phyloP scores from a whole-genome alignment of 495 filamentous ascomycete genomes.

The Sordaria brevicollis region DNA sequence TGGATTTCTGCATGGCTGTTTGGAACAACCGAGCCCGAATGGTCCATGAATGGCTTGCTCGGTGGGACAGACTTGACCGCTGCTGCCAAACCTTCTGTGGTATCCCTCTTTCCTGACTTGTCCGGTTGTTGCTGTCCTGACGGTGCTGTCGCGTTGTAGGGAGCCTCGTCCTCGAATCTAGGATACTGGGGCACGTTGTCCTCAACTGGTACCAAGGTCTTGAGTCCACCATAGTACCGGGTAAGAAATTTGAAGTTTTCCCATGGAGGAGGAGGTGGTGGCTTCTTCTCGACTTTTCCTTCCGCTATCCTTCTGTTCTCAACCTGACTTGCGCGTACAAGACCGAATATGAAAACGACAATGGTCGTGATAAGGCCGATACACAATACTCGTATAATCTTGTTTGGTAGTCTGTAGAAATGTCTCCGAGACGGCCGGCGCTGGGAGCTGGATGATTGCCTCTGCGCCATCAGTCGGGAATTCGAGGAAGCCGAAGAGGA shows the following conservation, averaged over 20 bases:
- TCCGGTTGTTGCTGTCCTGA: conserved; percentile 9
- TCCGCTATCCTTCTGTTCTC: conserved; percentile 50
- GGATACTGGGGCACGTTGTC: conserved; percentile 72
- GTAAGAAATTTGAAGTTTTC: conserved; percentile 71
- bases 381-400: conserved; percentile 61
- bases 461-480: conserved; percentile 44
- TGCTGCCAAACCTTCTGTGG: conserved; percentile 58
- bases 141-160: conserved; percentile 21
- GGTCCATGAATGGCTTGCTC: conserved; percentile 57
- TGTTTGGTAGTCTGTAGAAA: conserved; percentile 51
- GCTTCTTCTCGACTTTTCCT: conserved; percentile 38
- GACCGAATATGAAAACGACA: conserved; percentile 58
- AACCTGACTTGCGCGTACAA: conserved; percentile 59
- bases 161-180: conserved; percentile 35
- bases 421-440: conserved; percentile 29
- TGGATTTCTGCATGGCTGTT: conserved; percentile 41
- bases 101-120: not conserved
- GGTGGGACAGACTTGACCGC: conserved; percentile 59
- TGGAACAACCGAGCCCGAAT: conserved; percentile 44
- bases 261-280: conserved; percentile 57
- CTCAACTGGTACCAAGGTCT: conserved; percentile 48
- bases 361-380: conserved; percentile 56
- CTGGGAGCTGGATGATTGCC: conserved; percentile 23
- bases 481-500: conserved; percentile 40
- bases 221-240: conserved; percentile 76